Base-by-base conservation (phyloP, 108 stramenopile species). In the Asterionellopsis glacialis region DNA sequence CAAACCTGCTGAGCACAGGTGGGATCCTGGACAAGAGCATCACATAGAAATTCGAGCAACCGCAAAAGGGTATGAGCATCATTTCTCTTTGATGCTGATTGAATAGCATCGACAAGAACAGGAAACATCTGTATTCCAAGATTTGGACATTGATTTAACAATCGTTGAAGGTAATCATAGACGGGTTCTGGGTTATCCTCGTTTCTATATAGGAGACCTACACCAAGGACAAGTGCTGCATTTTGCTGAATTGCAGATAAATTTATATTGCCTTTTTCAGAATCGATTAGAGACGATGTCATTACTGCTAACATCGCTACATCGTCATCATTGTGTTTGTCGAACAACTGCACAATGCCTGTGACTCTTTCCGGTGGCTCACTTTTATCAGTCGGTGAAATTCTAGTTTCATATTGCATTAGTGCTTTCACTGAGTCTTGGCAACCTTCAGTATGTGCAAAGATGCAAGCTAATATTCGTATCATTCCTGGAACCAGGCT, bases 1-100 rank as follows among this genome's bases (percentile, higher is more conserved):
- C 85, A 90, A 54, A 83, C 65, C 13, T 85, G 57, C 16, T 83
- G 83, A 1, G 85, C 83, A 45, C 85, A 83, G 47, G 78, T 76
- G 14, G 85, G 69, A 70, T 90, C 85, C 1, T 57, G 51, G 25
- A 83, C 73, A 13, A 90, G 24, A 1, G 61, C 21, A 11, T 59
- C 61, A 42, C 63, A 67, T n/a, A 82, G 42, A 57, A 82, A 78
- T 19, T 70, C 59, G 24, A 82, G 48, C 18, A 60, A 56, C 0
- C 49, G 52, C 41, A 65, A 22, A 41, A 72, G 38, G 5, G 1
- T 19, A 0, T 38, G 33, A 12, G 44, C 68, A 33, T 71, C 73
- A 47, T 81, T 73, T 25, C 12, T 42, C 13, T 13, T 25, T 2
- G 51, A 27, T n/a, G n/a, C 15, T 28, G 14, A 1, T n/a, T 38